Percentiles rank a stretch among this genome's conserved stretches.
These are phyloP conservation scores for Cyberlindnera mycetangii DNA, from an alignment of 805 yeast genomes.

Conservation along the genomic window DNA sequence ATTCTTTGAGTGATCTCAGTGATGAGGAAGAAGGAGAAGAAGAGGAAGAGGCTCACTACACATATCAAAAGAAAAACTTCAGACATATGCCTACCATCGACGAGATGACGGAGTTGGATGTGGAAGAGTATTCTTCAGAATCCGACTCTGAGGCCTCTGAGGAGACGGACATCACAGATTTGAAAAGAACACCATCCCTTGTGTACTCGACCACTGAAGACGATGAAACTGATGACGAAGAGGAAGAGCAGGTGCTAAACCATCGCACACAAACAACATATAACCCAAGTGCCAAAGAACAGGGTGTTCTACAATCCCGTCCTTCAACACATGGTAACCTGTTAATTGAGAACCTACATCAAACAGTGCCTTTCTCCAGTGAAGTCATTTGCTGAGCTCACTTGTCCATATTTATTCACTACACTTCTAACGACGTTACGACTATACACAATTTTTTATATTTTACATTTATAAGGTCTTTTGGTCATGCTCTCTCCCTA, in stretches of 20 bases:
- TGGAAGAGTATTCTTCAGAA: slow-evolving; percentile 14
- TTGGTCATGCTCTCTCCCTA: neutral
- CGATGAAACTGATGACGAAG: slow-evolving; percentile 15
- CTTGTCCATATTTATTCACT: neutral
- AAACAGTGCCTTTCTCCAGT: too few species aligned
- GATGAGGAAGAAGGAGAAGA: slow-evolving; percentile 17
- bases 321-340: neutral
- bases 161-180: slow-evolving; percentile 23
- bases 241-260: slow-evolving; percentile 1
- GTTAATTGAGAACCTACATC: neutral
- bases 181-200: slow-evolving; percentile 18
- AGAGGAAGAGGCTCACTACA: slow-evolving; percentile 13
- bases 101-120: slow-evolving; percentile 22
- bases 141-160: slow-evolving; percentile 17
- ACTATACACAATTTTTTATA: neutral
- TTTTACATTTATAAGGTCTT: neutral
- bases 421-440: neutral
- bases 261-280: slow-evolving; percentile 1
- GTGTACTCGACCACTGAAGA: slow-evolving; percentile 16
- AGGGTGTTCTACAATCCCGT: neutral
- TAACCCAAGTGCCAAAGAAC: neutral
- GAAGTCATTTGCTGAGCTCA: too few species aligned
- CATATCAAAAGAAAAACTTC: slow-evolving; percentile 1
- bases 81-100: slow-evolving; percentile 27
- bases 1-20: slow-evolving; percentile 8